These are phyloP conservation scores for Dianthus caryophyllus DNA, from an alignment of 148 eudicot genomes.

Conservation along the genomic window DNA sequence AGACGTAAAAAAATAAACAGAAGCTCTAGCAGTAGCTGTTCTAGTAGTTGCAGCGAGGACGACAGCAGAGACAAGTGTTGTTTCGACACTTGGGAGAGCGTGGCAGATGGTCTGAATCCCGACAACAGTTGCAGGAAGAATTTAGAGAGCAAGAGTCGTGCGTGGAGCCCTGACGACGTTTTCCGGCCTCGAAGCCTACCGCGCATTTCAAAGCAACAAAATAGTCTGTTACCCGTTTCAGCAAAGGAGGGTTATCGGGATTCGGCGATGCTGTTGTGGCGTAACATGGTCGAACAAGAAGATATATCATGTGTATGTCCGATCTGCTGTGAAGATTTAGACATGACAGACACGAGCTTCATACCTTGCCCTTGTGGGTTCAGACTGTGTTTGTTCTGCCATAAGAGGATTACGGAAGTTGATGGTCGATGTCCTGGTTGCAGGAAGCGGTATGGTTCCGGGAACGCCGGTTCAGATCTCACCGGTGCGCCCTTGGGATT, in stretches of 20 bases:
- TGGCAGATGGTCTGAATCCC: conserved; percentile 60
- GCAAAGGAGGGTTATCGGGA: conserved; percentile 10
- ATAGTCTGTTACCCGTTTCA: conserved; percentile 34
- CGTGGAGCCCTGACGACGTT: conserved; percentile 72
- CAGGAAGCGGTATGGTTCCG: conserved; percentile 65
- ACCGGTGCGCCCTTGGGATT: conserved; percentile 23
- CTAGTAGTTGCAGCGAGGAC: conserved; percentile 51
- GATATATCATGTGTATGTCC: conserved; percentile 46
- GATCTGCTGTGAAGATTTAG: conserved; percentile 88
- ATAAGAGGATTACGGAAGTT: conserved; percentile 78
- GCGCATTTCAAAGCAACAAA: conserved; percentile 48
- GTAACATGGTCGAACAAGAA: conserved; percentile 27
- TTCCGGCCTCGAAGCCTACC: conserved; percentile 76
- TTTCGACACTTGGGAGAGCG: conserved; percentile 77
- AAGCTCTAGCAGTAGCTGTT: conserved; percentile 42
- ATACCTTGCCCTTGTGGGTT: conserved; percentile 82
- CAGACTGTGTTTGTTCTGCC: conserved; percentile 88
- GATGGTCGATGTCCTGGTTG: conserved; percentile 95
- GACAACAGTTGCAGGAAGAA: conserved; percentile 10
- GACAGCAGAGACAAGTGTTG: conserved; percentile 50
- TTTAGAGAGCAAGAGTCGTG: conserved; percentile 22
- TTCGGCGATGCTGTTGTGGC: conserved; percentile 21
- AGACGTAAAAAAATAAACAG: conserved; percentile 42
- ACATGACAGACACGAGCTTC: conserved; percentile 67
- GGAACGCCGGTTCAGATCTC: conserved; percentile 24